These are phyloP conservation scores for Xylaria hypoxylon DNA, from an alignment of 2,329 filamentous ascomycete species.

Conservation along the genomic window DNA sequence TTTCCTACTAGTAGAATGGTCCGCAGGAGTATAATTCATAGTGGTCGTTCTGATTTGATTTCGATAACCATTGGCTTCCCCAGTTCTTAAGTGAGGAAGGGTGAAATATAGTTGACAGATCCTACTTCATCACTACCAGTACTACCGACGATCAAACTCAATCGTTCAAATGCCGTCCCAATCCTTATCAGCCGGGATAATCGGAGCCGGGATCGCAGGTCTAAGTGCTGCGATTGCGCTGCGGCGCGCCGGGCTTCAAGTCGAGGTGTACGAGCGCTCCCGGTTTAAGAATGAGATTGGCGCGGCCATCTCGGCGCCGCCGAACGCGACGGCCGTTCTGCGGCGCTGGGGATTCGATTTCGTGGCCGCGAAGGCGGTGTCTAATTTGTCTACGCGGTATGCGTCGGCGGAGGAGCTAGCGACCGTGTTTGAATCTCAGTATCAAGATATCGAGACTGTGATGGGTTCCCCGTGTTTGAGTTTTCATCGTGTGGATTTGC, in stretches of 20 bases:
- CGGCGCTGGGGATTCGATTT: constrained; percentile 52
- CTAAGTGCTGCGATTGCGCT: constrained; percentile 47
- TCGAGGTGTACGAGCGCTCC: constrained; percentile 48
- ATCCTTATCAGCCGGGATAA: constrained; percentile 36
- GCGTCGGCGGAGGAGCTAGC: constrained; percentile 34
- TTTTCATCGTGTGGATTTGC: constrained; percentile 57
- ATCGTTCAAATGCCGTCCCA: constrained; percentile 5
- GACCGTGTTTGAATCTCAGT: constrained; percentile 12
- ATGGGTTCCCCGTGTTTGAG: constrained; percentile 51
- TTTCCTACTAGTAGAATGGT: too few relatives aligned
- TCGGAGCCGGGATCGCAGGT: constrained; percentile 50
- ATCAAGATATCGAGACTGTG: constrained; percentile 34
- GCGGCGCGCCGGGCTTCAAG: constrained; percentile 46
- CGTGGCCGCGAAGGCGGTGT: constrained; percentile 41
- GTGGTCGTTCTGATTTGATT: too few relatives aligned
- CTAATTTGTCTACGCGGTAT: constrained; percentile 40
- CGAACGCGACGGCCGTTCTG: constrained; percentile 54
- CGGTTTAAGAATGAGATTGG: constrained; percentile 55
- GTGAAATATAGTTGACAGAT: too few relatives aligned
- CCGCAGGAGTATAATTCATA: too few relatives aligned
- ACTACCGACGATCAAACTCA: not conserved
- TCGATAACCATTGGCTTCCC: too few relatives aligned
- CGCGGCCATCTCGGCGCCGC: constrained; percentile 55
- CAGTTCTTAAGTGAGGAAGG: too few relatives aligned
- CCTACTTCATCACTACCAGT: not conserved